phyloP scores from a whole-genome alignment of 2,329 filamentous ascomycete species.

The Fusarium virguliforme region DNA sequence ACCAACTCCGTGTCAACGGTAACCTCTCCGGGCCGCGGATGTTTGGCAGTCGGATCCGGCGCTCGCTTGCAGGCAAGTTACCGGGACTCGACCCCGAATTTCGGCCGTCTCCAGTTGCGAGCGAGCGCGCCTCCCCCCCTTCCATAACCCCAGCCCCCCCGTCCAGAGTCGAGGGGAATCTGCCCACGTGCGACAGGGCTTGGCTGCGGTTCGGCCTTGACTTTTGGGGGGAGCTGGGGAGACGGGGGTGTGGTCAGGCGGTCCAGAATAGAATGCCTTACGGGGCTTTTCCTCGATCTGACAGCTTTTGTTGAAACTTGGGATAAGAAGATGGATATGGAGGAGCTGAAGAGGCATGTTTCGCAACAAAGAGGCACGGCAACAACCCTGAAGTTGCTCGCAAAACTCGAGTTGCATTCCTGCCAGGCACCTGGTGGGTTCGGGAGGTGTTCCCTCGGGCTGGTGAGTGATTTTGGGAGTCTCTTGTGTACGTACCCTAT shows the following conservation, averaged over 20 bases:
- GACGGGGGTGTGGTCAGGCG: constrained; percentile 1
- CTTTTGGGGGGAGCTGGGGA: constrained; percentile 15
- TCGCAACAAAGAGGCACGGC: background rate
- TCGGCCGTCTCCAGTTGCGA: constrained; percentile 15
- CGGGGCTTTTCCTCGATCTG: background rate
- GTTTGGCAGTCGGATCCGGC: constrained; percentile 21
- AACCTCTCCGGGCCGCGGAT: constrained; percentile 12
- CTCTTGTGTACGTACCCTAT: background rate
- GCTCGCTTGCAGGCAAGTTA: constrained; percentile 17
- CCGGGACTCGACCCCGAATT: constrained; percentile 15
- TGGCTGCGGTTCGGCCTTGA: constrained; percentile 44
- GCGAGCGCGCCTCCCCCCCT: background rate
- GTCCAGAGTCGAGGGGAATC: constrained; percentile 1
- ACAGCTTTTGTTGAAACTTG: background rate
- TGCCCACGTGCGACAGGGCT: constrained; percentile 51
- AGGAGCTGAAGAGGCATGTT: background rate
- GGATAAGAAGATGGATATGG: background rate
- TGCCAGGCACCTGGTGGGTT: background rate
- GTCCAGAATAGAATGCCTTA: background rate
- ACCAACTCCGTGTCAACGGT: constrained; percentile 19
- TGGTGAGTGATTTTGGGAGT: constrained; percentile 17
- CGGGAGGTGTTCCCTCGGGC: background rate
- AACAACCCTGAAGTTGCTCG: background rate
- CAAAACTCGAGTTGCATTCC: background rate
- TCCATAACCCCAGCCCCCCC: background rate